Evolutionary conservation across 768 basidiomycete genomes (phyloP), one percentile per base, ranked within the genome.

Genomic region (Amanita thiersii): DNA sequence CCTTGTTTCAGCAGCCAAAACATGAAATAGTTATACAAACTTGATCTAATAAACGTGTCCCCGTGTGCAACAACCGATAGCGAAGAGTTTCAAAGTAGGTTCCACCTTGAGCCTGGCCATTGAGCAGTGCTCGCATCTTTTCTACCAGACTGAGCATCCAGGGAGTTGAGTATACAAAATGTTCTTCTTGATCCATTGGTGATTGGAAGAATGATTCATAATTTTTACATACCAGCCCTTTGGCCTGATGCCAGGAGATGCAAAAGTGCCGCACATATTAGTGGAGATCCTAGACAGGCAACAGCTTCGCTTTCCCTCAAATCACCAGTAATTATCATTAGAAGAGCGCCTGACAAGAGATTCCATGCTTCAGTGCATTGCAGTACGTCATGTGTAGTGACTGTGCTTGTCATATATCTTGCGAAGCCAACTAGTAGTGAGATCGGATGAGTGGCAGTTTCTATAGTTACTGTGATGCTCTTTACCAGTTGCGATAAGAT

Each of bases 341-440:
- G 48, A 4, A 77, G 50, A 1, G 63, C 56, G 39, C 77, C 72
- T 20, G 72, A 57, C 39, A 86, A 53, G 51, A 72, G 66, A 33
- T 72, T 62, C 72, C 76, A 79, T 33, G 69, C 66, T 51, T 81
- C 79, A 7, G 66, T 59, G 43, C 60, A 60, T 28, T 58, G 55
- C 21, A 78, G 52, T 2, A 67, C 47, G 37, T 67, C 66, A 30
- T 53, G 54, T 0, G 44, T 37, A 23, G 49, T 39, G 2, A 47
- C 40, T 3, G 53, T 54, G 4, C 59, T 54, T 3, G 63, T 39
- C 34, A 77, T 53, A 47, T 70, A 73, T 19, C 63, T 46, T 4
- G 77, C 61, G 48, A 78, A 63, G 1, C 69, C 63, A 43, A 69
- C 78, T 79, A 36, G 23, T 28, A 7, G 15, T 29, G 15, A 11